Evolutionary conservation across 805 yeast genomes (phyloP), one percentile per base, ranked within the genome.

Genomic region (Hermanozyma aechmeae): DNA sequence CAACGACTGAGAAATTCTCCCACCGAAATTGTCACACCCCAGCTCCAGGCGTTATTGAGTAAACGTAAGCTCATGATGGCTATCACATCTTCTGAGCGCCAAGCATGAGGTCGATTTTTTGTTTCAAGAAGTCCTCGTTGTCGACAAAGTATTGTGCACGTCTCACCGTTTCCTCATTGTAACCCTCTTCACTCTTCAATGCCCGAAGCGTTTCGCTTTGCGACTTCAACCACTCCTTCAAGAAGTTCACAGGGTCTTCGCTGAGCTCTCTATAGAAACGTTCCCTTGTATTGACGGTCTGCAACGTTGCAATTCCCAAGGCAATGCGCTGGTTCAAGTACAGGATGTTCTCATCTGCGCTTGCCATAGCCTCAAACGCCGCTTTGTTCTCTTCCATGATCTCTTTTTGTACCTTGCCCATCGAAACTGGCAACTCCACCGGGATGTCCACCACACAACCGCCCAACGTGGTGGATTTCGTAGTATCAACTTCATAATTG

Each of bases 131-230:
- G 16, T 51, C 52, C 40, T 62, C 66, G 37, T 83, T 84, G 44
- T 84, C 87, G 24, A 76, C 73, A 36, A 59, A 92, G 55, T 79
- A 92, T 12, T 76, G 75, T 3, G 95, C 74, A 45, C 80, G 72
- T 59, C 98, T 75, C 4, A 85, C 95, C 13, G 73, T 65, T 49
- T 87, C 96, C 57, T 89, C 96, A 48, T 77, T 78, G 55, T 77
- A 81, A 7, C 87, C 89, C 43, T 82, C 92, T 39, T 92, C 97
- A 40, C 95, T 86, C 35, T 85, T 72, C 39, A 92, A 65, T 10
- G 89, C 81, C 56, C 81, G 86, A 46, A 92, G 66, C 27, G 89
- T 82, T 35, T 85, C 83, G 11, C 85, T 66, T 52, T 92, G 94
- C 25, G 85, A 78, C 25, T 76, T 79, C 37, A 77, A 63, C 71